Percentiles rank a stretch among this genome's conserved stretches.
These are phyloP conservation scores for Acer yangbiense DNA, from an alignment of 345 rosid species.

Conservation along the genomic window DNA sequence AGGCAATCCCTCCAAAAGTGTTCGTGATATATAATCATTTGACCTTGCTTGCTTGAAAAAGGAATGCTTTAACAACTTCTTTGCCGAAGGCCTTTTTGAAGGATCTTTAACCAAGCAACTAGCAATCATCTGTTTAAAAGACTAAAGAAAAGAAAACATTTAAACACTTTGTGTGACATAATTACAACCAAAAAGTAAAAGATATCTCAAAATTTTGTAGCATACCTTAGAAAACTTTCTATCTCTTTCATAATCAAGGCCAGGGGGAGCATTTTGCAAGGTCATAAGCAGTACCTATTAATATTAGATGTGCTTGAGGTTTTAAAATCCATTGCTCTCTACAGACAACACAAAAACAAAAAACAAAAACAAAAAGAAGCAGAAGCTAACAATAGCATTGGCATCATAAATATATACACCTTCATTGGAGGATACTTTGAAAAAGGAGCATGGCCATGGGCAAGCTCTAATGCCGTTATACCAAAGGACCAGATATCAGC, in stretches of 20 bases:
- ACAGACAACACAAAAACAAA: neutral
- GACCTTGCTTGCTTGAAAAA: slow-evolving; percentile 98
- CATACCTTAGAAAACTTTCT: slow-evolving; percentile 89
- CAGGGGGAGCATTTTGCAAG: slow-evolving; percentile 98
- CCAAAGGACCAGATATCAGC: slow-evolving; percentile 99
- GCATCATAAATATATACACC: slow-evolving; percentile 44
- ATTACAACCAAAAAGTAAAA: slow-evolving; percentile 12
- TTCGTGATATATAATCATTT: slow-evolving; percentile 73
- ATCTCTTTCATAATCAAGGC: slow-evolving; percentile 96
- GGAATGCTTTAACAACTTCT: slow-evolving; percentile 81
- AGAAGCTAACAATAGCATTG: slow-evolving; percentile 13
- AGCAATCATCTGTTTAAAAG: slow-evolving; percentile 99
- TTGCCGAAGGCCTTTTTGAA: slow-evolving; percentile 87
- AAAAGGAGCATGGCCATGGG: slow-evolving; percentile 99
- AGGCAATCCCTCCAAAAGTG: slow-evolving; percentile 89
- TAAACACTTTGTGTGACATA: neutral
- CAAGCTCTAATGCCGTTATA: slow-evolving; percentile 97
- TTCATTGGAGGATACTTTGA: slow-evolving; percentile 99
- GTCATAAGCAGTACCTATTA: slow-evolving; percentile 96
- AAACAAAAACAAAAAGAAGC: neutral
- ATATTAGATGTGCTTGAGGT: slow-evolving; percentile 30
- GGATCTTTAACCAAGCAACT: slow-evolving; percentile 99
- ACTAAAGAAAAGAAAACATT: slow-evolving; percentile 50
- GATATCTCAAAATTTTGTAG: slow-evolving; percentile 17
- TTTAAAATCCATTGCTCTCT: slow-evolving; percentile 4